Conservation (phyloP, 768 basidiomycete genomes). For the Psilocybe cubensis region DNA sequence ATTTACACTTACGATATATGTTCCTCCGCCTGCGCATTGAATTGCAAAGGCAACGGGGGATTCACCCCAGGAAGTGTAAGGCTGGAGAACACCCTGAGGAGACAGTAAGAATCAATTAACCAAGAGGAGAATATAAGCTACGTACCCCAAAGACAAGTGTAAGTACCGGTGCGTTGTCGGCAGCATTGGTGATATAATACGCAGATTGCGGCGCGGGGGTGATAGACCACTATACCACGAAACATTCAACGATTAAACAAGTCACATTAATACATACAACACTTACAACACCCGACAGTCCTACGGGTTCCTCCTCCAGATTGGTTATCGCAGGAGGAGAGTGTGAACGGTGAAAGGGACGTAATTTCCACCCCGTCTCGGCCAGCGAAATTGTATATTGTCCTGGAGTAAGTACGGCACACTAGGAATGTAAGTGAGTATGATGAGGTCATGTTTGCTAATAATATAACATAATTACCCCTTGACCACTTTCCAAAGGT, state of each 20-base stretch:
- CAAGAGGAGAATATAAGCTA: background rate
- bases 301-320: background rate
- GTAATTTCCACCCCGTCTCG: conserved; percentile 1
- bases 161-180: background rate
- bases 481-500: background rate
- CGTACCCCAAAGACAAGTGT: conserved; percentile 5
- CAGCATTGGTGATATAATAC: conserved; percentile 5
- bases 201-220: conserved; percentile 2
- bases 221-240: background rate
- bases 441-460: too few species aligned
- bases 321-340: conserved; percentile 5
- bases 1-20: conserved; percentile 2
- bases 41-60: conserved; percentile 2
- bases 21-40: conserved; percentile 5
- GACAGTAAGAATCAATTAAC: background rate
- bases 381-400: conserved; percentile 2
- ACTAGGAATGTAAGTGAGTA: conserved; percentile 13
- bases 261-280: background rate
- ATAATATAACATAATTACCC: background rate
- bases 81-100: conserved; percentile 2
- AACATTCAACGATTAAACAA: background rate
- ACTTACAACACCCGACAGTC: conserved; percentile 3
- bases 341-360: conserved; percentile 2
- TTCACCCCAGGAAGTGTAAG: background rate
- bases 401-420: background rate